Evolutionary conservation across 192 early-diverging fungal species (phyloP), one percentile per base, ranked within the genome.

Genomic region (Oehlia diaphana): DNA sequence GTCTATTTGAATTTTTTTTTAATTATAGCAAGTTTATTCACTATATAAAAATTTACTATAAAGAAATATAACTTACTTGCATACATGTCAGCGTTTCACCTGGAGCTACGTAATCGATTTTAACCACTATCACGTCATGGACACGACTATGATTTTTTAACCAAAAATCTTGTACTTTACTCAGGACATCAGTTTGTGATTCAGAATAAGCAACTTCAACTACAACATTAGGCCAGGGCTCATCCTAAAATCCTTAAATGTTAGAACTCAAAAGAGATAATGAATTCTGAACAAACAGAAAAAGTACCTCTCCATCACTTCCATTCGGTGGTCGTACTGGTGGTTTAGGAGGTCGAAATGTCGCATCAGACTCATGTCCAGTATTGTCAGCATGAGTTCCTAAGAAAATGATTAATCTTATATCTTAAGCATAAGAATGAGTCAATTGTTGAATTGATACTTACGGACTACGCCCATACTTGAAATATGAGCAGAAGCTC

Each of bases 221-320:
- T 2, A 76, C 7, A n/a, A 76, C 9, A 64, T 76, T 76, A 42
- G 73, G 73, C 73, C 73, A 74, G 2, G 73, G 73, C 9, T 33
- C 23, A 0, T 26, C 9, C 74, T 76, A 37, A 64, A n/a, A 64
- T 49, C 21, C 64, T 39, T 19, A 26, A 62, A 44, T 63, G 4
- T 76, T 21, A 76, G 64, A 63, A 9, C 21, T 13, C 16, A n/a
- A 64, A 10, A 2, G 37, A 37, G 37, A 19, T 63, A n/a, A 76
- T 42, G 21, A 39, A 35, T 76, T 42, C 74, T 63, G 21, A 39
- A 4, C 13, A 76, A 76, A 10, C 35, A 63, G 23, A 10, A 42
- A 76, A 35, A 62, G 73, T 74, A 74, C 73, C 10, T 62, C n/a
- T 62, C 53, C 28, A 6, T 74, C 53, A 9, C 21, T 74, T 44